Evolutionary conservation across 2,329 filamentous ascomycete genomes (phyloP).

Genomic region (Paramyrothecium sp.): DNA sequence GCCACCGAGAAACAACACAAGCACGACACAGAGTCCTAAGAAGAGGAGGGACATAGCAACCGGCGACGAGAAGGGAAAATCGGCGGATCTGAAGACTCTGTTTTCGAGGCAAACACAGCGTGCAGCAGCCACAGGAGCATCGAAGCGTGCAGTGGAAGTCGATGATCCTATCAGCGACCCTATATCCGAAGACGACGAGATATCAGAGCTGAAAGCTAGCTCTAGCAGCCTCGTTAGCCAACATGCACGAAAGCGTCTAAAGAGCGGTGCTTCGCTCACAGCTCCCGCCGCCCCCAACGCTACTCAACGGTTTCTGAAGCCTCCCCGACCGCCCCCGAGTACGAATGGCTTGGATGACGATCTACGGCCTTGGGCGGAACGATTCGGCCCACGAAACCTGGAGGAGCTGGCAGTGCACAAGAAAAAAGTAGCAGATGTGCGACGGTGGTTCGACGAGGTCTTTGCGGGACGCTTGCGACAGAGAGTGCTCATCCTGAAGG

Average conservation of each 20-base stretch:
- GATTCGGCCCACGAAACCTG: constrained; percentile 71
- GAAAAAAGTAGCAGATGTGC: constrained; percentile 86
- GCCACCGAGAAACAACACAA: constrained; percentile 25
- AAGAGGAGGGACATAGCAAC: constrained; percentile 39
- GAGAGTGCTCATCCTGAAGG: constrained; percentile 80
- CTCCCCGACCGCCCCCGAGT: constrained; percentile 28
- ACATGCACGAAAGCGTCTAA: constrained; percentile 53
- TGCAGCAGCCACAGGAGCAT: constrained; percentile 32
- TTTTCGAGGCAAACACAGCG: constrained; percentile 62
- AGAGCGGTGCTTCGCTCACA: constrained; percentile 27
- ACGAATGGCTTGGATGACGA: constrained; percentile 43
- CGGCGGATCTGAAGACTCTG: constrained; percentile 55
- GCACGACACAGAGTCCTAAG: constrained; percentile 32
- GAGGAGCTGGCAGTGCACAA: constrained; percentile 93
- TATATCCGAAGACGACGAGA: constrained; percentile 61
- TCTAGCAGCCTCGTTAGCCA: constrained; percentile 54
- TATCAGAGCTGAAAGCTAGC: constrained; percentile 48
- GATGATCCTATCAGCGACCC: constrained; percentile 54
- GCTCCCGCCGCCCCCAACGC: constrained; percentile 23
- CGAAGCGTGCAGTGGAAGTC: constrained; percentile 25
- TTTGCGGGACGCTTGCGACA: constrained; percentile 64
- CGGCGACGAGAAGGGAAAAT: constrained; percentile 49
- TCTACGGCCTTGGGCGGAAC: constrained; percentile 80
- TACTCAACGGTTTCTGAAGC: constrained; percentile 54
- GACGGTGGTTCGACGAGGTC: constrained; percentile 76